phyloP scores from a whole-genome alignment of 495 filamentous ascomycete species.

The Lasiosphaeria miniovina region DNA sequence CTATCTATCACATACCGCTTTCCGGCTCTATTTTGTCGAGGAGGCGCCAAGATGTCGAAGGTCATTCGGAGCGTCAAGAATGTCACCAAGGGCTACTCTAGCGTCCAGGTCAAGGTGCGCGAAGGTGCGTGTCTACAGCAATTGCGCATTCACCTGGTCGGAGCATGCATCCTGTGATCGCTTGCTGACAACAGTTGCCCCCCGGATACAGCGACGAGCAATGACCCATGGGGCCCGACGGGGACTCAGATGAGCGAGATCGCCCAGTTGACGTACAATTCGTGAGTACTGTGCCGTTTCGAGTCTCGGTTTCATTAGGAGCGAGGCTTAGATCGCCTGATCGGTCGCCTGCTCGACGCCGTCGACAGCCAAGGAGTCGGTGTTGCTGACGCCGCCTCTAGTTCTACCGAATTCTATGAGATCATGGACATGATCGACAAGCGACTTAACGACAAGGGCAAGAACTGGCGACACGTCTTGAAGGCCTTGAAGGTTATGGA shows the following conservation, averaged over 20 bases:
- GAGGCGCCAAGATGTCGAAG: constrained; percentile 75
- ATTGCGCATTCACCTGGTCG: constrained; percentile 10
- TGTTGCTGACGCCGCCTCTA: constrained; percentile 7
- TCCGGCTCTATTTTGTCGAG: constrained; percentile 2
- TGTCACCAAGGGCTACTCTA: constrained; percentile 98
- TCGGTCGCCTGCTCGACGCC: no score
- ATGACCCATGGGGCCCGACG: constrained; percentile 98
- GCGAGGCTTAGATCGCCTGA: no score
- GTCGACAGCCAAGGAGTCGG: not conserved
- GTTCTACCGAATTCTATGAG: constrained; percentile 88
- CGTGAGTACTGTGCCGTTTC: constrained; percentile 54
- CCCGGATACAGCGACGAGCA: constrained; percentile 78
- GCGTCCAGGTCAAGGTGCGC: constrained; percentile 96
- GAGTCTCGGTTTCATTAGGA: no score
- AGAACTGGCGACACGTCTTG: constrained; percentile 98
- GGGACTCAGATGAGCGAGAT: constrained; percentile 99
- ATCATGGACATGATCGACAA: constrained; percentile 99
- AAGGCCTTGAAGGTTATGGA: constrained; percentile 98
- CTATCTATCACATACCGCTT: not conserved
- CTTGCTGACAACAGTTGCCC: no score
- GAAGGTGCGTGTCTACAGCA: constrained; percentile 68
- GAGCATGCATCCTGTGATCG: constrained; percentile 11
- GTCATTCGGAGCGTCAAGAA: constrained; percentile 99
- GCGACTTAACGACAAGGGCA: constrained; percentile 97
- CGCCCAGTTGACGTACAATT: constrained; percentile 93